Conservation (phyloP, 441 rosid species). For the Gossypium laxum region DNA sequence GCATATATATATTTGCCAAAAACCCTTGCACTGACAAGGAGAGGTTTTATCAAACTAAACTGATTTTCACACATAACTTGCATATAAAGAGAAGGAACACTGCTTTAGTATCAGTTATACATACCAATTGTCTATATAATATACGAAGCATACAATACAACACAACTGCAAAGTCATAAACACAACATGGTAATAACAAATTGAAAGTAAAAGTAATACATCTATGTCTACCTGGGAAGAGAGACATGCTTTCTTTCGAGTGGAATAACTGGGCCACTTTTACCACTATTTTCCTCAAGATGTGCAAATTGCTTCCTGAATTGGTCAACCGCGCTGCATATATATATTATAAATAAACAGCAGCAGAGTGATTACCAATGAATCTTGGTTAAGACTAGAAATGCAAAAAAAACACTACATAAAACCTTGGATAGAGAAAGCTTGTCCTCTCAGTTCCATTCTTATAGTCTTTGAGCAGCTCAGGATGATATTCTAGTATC, state of each 20-base stretch:
- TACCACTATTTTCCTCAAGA: constrained; percentile 75
- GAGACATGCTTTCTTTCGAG: constrained; percentile 81
- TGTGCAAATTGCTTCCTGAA: constrained; percentile 81
- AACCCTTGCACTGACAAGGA: background rate
- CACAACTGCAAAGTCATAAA: background rate
- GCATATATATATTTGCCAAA: background rate
- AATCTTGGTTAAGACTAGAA: background rate
- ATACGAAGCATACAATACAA: background rate
- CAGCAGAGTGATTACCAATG: background rate
- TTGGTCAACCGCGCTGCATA: constrained; percentile 71
- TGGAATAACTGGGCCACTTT: constrained; percentile 54
- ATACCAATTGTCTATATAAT: background rate
- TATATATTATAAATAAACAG: background rate
- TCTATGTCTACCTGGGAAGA: constrained; percentile 55
- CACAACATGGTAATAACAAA: background rate
- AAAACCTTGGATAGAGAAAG: constrained; percentile 81
- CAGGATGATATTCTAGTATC: constrained; percentile 87
- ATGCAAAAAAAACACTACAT: constrained; percentile 10
- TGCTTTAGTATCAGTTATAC: background rate
- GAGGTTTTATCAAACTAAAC: background rate
- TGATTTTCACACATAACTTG: too few species aligned
- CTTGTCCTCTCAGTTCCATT: constrained; percentile 72
- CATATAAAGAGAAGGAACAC: too few species aligned
- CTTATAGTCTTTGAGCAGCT: constrained; percentile 63
- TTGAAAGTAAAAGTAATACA: background rate